Percentiles rank a stretch among this genome's conserved stretches.
Conservation (phyloP, 2,329 filamentous ascomycete genomes). For the Claviceps arundinis region DNA sequence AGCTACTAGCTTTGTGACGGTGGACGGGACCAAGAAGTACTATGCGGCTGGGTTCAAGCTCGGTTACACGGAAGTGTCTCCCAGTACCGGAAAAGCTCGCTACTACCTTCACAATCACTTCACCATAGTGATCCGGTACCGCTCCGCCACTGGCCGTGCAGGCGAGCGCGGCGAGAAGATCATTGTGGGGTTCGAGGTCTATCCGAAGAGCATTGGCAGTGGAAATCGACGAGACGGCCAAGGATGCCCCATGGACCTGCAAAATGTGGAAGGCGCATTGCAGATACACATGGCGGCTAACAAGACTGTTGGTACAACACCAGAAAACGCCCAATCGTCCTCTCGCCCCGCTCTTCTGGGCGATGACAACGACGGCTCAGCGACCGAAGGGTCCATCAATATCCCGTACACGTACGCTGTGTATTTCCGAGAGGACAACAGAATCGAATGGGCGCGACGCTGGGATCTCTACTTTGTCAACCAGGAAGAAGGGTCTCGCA, state of each 20-base stretch:
- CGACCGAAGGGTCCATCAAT: slow-evolving; percentile 52
- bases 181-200: slow-evolving; percentile 81
- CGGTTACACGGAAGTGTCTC: slow-evolving; percentile 57
- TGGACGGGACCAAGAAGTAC: slow-evolving; percentile 74
- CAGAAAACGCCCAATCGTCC: slow-evolving; percentile 43
- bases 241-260: slow-evolving; percentile 56
- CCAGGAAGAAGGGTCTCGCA: slow-evolving; percentile 66
- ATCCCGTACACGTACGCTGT: slow-evolving; percentile 84
- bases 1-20: slow-evolving; percentile 76
- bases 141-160: slow-evolving; percentile 53
- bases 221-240: slow-evolving; percentile 43
- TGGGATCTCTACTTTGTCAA: slow-evolving; percentile 89
- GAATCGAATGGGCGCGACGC: slow-evolving; percentile 67
- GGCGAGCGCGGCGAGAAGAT: slow-evolving; percentile 63
- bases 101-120: slow-evolving; percentile 82
- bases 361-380: slow-evolving; percentile 42
- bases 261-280: slow-evolving; percentile 49
- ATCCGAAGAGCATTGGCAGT: slow-evolving; percentile 66
- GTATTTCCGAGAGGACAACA: slow-evolving; percentile 74
- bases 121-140: slow-evolving; percentile 70
- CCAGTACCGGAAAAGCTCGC: slow-evolving; percentile 43
- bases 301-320: slow-evolving; percentile 32
- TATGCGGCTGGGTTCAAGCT: slow-evolving; percentile 85
- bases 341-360: slow-evolving; percentile 34
- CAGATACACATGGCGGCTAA: slow-evolving; percentile 51